Percentiles rank a stretch among this genome's conserved stretches.
These are phyloP conservation scores for Plasmodium relictum DNA, from an alignment of 169 alveolate species.

Conservation along the genomic window DNA sequence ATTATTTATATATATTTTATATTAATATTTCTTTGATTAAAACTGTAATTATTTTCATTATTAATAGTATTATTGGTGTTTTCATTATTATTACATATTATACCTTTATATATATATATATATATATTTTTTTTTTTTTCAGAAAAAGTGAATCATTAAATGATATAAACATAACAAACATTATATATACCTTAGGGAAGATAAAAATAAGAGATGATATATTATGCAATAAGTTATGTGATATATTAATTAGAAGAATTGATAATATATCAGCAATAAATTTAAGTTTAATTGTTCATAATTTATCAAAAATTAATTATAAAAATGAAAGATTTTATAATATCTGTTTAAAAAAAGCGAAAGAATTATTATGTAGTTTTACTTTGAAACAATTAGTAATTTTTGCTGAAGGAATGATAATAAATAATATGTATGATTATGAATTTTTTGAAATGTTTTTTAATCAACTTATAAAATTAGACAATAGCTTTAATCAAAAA, in stretches of 20 bases:
- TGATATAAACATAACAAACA: conserved; percentile 45
- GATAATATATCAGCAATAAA: conserved; percentile 47
- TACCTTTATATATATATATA: neutral
- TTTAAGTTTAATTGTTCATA: conserved; percentile 60
- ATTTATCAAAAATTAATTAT: conserved; percentile 31
- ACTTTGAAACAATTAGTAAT: conserved; percentile 56
- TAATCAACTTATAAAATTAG: conserved; percentile 28
- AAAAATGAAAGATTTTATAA: conserved; percentile 21
- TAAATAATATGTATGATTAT: conserved; percentile 46
- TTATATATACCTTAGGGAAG: conserved; percentile 54
- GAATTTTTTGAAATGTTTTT: conserved; percentile 39
- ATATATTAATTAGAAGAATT: conserved; percentile 25
- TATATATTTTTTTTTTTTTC: neutral
- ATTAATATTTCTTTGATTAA: neutral
- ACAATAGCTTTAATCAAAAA: conserved; percentile 6
- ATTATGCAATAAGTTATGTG: conserved; percentile 24
- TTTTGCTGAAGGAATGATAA: conserved; percentile 32
- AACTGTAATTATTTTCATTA: neutral
- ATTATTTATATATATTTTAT: too few relatives aligned
- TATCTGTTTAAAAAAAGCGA: conserved; percentile 38
- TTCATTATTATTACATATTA: neutral
- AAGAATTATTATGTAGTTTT: conserved; percentile 36
- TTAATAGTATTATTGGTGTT: neutral
- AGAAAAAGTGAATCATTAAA: conserved; percentile 31
- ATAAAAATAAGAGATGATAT: conserved; percentile 35